Percentiles rank a stretch among this genome's conserved stretches.
phyloP scores from a whole-genome alignment of 805 yeast species.

The Brettanomyces naardenensis region DNA sequence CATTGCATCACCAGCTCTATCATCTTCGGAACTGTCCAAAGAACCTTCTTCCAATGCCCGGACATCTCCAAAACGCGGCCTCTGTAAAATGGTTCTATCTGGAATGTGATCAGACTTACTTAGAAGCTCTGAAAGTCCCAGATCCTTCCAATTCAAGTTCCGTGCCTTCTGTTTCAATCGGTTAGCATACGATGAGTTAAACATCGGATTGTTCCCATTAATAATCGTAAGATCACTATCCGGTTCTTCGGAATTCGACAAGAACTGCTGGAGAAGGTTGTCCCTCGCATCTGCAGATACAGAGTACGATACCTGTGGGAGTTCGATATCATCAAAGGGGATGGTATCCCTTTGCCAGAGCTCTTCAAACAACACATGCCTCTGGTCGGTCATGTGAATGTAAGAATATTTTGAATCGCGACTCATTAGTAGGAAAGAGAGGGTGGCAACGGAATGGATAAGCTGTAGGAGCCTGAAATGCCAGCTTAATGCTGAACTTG shows the following conservation, averaged over 20 bases:
- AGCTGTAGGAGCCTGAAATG: no score
- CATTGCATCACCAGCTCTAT: background rate
- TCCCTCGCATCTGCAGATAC: constrained; percentile 10
- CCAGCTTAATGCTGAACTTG: no score
- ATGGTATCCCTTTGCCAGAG: constrained; percentile 24
- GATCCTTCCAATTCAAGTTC: constrained; percentile 25
- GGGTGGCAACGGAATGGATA: no score
- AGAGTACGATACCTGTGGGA: constrained; percentile 13
- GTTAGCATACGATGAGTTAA: constrained; percentile 21
- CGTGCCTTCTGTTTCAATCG: constrained; percentile 19
- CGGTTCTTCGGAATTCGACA: constrained; percentile 19
- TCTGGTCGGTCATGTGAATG: constrained; percentile 24
- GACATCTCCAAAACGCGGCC: constrained; percentile 12
- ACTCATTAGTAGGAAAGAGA: no score
- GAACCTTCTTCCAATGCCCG: background rate
- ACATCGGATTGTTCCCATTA: constrained; percentile 19
- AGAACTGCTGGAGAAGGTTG: constrained; percentile 22
- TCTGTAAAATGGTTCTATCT: constrained; percentile 19
- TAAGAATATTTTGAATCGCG: constrained; percentile 22
- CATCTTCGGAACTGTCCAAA: background rate
- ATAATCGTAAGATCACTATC: constrained; percentile 20
- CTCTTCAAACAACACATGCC: constrained; percentile 24
- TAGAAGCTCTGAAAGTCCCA: constrained; percentile 18
- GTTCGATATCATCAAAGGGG: constrained; percentile 26
- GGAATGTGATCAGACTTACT: constrained; percentile 9